Base-by-base conservation (phyloP, 495 filamentous ascomycete genomes). In the Penicillium chermesinum region DNA sequence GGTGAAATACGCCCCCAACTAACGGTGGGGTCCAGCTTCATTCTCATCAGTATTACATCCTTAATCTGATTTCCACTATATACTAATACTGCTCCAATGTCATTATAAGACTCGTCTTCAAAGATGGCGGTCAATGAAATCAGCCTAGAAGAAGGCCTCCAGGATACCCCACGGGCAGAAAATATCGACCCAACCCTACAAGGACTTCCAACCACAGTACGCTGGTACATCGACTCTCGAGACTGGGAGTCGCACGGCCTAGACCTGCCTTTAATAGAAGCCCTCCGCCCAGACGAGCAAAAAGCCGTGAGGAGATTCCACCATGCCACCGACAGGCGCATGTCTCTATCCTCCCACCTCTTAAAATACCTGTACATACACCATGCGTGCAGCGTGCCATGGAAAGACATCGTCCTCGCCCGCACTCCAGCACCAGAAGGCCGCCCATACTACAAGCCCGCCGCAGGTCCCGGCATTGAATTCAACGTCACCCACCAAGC, bases 401-500 rank as follows among this genome's bases (percentile, higher is more conserved):
- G 88, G 88, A 59, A 71, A 45, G 59, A 77, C 1, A 78, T 85
- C 15, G 58, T 54, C 27, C 75, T 89, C 44, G 76, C 76, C n/a
- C 75, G 82, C 39, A 76, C 81, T 67, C 69, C 66, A 33, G 56
- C 78, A 71, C 74, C 80, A 60, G 56, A 95, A 84, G 52, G 58
- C 9, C 64, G 72, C 50, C 89, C 89, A 7, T 83, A 75, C 55
- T 84, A 72, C 39, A 57, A 67, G 43, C 82, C 59, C 37, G 45
- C 50, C 27, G 58, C 69, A 46, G 46, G 59, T 0, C 55, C 45
- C 7, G 53, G 41, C 13, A 72, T 91, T 14, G 78, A 86, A 46
- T 95, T 96, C 77, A 96, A 96, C 61, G 86, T 95, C 45, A 86
- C 81, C 44, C 90, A 96, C 60, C 90, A 95, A 63, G 86, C 84